Evolutionary conservation across 192 early-diverging fungal genomes (phyloP).

Genomic region (Coemansia sp.): DNA sequence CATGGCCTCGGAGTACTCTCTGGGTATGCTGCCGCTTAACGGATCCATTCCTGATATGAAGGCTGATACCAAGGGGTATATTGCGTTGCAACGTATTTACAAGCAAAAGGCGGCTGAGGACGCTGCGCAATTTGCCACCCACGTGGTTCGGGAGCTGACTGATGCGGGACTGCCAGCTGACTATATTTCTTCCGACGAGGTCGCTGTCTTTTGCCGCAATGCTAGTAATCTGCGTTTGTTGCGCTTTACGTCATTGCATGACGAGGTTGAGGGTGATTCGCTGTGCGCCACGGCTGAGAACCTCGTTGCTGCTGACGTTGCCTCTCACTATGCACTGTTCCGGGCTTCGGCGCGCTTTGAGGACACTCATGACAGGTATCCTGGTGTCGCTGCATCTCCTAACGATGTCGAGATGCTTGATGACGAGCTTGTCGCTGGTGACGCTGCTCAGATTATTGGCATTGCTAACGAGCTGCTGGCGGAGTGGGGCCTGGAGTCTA

Average conservation of each 20-base stretch:
- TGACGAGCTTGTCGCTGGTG: conserved; percentile 21
- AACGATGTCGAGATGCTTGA: conserved; percentile 17
- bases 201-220: conserved; percentile 86
- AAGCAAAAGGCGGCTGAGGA: conserved; percentile 79
- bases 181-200: conserved; percentile 63
- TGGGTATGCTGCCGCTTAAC: conserved; percentile 76
- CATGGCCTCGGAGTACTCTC: conserved; percentile 65
- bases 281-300: not conserved
- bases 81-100: conserved; percentile 83
- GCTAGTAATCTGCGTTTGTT: conserved; percentile 69
- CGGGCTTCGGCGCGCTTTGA: conserved; percentile 29
- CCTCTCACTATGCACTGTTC: conserved; percentile 38
- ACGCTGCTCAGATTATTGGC: conserved; percentile 8
- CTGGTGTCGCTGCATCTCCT: conserved; percentile 18
- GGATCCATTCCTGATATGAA: conserved; percentile 98
- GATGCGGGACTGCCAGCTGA: conserved; percentile 57
- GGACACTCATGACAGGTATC: conserved; percentile 20
- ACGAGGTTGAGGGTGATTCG: conserved; percentile 18
- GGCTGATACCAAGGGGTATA: conserved; percentile 86
- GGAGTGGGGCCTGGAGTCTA: conserved; percentile 11
- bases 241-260: conserved; percentile 35
- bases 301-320: conserved; percentile 9
- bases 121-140: conserved; percentile 53
- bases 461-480: conserved; percentile 28
- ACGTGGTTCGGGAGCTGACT: conserved; percentile 56